Evolutionary conservation across 306 rosid species (phyloP).

Genomic region (Fragaria ananassa): DNA sequence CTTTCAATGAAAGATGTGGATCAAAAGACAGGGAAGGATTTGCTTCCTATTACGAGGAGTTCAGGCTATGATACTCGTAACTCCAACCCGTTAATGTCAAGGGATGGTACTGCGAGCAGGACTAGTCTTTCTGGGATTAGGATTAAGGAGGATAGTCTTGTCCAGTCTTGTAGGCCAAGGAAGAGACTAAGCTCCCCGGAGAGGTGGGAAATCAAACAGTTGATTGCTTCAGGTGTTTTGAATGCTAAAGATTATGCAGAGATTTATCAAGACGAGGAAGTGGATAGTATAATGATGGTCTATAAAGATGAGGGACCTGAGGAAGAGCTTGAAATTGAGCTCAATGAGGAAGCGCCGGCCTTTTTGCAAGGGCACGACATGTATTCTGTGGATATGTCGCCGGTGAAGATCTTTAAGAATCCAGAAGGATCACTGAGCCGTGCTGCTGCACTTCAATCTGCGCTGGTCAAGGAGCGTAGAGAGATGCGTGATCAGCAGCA

Average conservation of each 20-base stretch:
- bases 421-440: conserved; percentile 84
- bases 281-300: conserved; percentile 47
- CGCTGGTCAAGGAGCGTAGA: conserved; percentile 80
- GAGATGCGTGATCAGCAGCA: conserved; percentile 85
- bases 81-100: conserved; percentile 54
- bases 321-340: conserved; percentile 82
- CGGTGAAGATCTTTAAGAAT: conserved; percentile 83
- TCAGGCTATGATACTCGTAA: conserved; percentile 43
- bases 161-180: conserved; percentile 59
- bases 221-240: conserved; percentile 78
- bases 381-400: conserved; percentile 83
- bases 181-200: conserved; percentile 92
- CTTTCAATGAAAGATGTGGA: conserved; percentile 87
- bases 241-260: conserved; percentile 60
- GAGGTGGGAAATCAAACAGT: conserved; percentile 81
- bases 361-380: conserved; percentile 81
- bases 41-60: conserved; percentile 67
- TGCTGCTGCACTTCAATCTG: conserved; percentile 88
- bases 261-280: conserved; percentile 60
- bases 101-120: conserved; percentile 53
- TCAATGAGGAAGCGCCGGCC: conserved; percentile 83
- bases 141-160: conserved; percentile 53
- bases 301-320: conserved; percentile 83
- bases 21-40: conserved; percentile 69
- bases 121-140: conserved; percentile 78